These are phyloP conservation scores for Caryopteris hybrid DNA, from an alignment of 305 asterid species.

Conservation along the genomic window DNA sequence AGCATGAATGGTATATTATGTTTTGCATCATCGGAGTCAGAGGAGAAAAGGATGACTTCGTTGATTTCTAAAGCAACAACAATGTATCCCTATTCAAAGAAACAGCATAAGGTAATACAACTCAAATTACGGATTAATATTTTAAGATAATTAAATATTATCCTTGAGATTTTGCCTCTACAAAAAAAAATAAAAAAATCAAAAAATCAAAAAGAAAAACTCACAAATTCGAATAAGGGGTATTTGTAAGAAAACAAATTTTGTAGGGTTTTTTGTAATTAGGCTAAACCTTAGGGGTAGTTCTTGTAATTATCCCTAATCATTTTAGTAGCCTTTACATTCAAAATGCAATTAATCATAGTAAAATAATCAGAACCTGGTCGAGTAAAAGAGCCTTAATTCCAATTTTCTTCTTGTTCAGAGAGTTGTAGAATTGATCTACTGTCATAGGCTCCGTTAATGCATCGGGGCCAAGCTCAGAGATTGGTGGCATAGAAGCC, in stretches of 20 bases:
- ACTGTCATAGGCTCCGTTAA: slow-evolving; percentile 62
- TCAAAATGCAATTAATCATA: not conserved
- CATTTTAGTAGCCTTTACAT: not conserved
- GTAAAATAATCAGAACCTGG: slow-evolving; percentile 57
- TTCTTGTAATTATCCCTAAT: not conserved
- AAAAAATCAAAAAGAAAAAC: too few relatives aligned
- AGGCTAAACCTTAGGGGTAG: not conserved
- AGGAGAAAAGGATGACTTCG: not conserved
- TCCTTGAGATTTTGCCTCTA: too few relatives aligned
- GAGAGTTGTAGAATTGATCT: slow-evolving; percentile 51
- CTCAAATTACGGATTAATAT: not conserved
- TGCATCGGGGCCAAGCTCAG: slow-evolving; percentile 99
- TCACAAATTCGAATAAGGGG: too few relatives aligned
- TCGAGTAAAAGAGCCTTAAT: slow-evolving; percentile 95
- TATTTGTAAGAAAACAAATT: not conserved
- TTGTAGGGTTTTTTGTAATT: not conserved
- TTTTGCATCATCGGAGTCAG: not conserved
- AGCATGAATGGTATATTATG: not conserved
- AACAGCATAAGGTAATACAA: not conserved
- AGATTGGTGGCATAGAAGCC: slow-evolving; percentile 69
- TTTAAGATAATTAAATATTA: too few relatives aligned
- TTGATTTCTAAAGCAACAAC: slow-evolving; percentile 2
- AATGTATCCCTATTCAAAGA: not conserved
- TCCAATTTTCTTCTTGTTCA: slow-evolving; percentile 82
- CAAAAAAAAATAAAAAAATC: too few relatives aligned